phyloP scores from a whole-genome alignment of 306 rosid species.

The Cicer bijugum region DNA sequence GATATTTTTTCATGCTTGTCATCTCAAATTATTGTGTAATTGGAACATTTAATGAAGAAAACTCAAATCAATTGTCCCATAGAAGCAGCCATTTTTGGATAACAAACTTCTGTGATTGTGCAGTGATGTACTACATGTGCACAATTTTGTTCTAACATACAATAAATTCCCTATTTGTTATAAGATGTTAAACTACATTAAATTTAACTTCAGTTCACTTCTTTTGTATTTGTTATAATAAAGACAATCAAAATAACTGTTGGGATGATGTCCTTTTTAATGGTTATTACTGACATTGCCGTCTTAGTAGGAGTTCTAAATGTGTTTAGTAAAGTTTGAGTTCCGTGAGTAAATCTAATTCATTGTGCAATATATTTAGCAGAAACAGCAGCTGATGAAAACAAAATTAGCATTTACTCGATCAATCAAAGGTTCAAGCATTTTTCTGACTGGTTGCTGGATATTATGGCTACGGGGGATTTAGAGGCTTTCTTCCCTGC shows the following conservation, averaged over 20 bases:
- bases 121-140: conserved; percentile 1
- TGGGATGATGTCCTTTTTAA: conserved; percentile 2
- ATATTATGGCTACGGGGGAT: conserved; percentile 88
- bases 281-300: conserved; percentile 33
- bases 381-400: conserved; percentile 62
- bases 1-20: conserved; percentile 2
- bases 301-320: conserved; percentile 32
- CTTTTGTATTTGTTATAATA: background rate
- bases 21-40: conserved; percentile 8
- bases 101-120: background rate
- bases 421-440: conserved; percentile 82
- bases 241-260: conserved; percentile 24
- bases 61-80: too few relatives aligned
- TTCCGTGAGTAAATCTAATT: conserved; percentile 41
- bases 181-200: conserved; percentile 20
- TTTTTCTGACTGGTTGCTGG: conserved; percentile 91
- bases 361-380: conserved; percentile 46
- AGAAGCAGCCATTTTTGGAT: too few relatives aligned
- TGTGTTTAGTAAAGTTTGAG: conserved; percentile 16
- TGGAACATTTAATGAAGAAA: conserved; percentile 22
- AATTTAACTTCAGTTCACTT: conserved; percentile 2
- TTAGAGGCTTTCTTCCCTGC: conserved; percentile 93
- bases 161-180: background rate
- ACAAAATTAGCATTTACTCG: conserved; percentile 61
- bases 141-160: conserved; percentile 7